Conservation (phyloP, 1,284 basidiomycete species). For the Marasmius sp. region DNA sequence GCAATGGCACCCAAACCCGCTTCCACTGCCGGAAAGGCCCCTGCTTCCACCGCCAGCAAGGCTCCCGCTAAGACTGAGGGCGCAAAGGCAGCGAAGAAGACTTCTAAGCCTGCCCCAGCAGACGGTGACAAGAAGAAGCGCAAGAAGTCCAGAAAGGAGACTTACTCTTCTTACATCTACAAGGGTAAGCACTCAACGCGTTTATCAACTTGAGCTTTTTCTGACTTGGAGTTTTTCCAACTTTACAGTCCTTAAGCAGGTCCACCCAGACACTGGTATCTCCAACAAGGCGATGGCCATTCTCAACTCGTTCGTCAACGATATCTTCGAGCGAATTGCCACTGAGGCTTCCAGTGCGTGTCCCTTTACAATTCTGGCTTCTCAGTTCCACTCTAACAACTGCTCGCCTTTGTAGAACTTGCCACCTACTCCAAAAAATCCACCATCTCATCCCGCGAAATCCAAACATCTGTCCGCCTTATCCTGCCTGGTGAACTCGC, state of each 20-base stretch:
- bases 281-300: conserved; percentile 97
- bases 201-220: conserved; percentile 11
- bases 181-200: conserved; percentile 57
- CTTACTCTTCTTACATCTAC: conserved; percentile 94
- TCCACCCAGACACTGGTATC: conserved; percentile 97
- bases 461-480: conserved; percentile 88
- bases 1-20: conserved; percentile 80
- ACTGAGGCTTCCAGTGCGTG: conserved; percentile 80
- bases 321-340: conserved; percentile 93
- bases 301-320: conserved; percentile 90
- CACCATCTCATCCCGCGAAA: conserved; percentile 92
- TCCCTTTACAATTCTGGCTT: conserved; percentile 5
- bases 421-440: conserved; percentile 93
- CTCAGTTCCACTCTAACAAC: conserved; percentile 2
- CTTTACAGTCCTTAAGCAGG: conserved; percentile 76
- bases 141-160: conserved; percentile 88
- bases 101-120: conserved; percentile 53
- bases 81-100: conserved; percentile 38
- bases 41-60: conserved; percentile 76
- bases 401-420: conserved; percentile 53
- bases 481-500: conserved; percentile 88
- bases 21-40: conserved; percentile 81
- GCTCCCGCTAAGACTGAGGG: conserved; percentile 74
- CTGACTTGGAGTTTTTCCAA: conserved; percentile 1
- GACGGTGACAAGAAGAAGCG: conserved; percentile 87